phyloP scores from a whole-genome alignment of 768 basidiomycete species.

The Lactarius indigo region DNA sequence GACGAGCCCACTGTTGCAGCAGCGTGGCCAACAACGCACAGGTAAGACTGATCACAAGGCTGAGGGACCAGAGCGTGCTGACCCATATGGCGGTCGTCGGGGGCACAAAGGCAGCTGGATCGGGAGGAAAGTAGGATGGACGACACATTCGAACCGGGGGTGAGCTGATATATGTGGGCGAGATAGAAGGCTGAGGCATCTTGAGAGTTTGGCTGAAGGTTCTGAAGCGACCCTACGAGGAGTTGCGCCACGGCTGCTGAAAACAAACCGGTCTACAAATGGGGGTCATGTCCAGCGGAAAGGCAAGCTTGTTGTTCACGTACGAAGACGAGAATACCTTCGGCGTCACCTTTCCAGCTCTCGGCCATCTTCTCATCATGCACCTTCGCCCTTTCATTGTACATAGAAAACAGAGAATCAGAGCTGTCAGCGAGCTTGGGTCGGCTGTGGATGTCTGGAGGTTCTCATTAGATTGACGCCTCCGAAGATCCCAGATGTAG shows the following conservation, averaged over 20 bases:
- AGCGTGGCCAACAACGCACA: background rate
- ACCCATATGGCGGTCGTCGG: background rate
- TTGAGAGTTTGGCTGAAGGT: background rate
- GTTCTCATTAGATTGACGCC: background rate
- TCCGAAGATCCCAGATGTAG: background rate
- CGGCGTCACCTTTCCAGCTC: conserved; percentile 2
- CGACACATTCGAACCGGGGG: background rate
- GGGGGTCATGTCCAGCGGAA: background rate
- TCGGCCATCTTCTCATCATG: conserved; percentile 1
- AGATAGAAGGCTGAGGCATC: conserved; percentile 1
- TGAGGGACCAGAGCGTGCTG: background rate
- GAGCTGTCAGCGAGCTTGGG: background rate
- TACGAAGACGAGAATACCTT: conserved; percentile 3
- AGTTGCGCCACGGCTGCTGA: background rate
- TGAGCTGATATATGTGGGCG: conserved; percentile 8
- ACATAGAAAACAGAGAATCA: background rate
- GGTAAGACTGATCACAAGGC: background rate
- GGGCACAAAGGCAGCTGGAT: background rate
- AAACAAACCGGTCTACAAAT: conserved; percentile 1
- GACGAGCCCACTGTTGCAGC: background rate
- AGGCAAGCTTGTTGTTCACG: background rate
- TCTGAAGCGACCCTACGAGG: background rate
- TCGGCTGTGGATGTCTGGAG: background rate
- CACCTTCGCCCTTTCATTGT: background rate
- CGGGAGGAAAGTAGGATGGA: background rate